Conservation (phyloP, 805 yeast species). For the Metschnikowia kunwiensis region DNA sequence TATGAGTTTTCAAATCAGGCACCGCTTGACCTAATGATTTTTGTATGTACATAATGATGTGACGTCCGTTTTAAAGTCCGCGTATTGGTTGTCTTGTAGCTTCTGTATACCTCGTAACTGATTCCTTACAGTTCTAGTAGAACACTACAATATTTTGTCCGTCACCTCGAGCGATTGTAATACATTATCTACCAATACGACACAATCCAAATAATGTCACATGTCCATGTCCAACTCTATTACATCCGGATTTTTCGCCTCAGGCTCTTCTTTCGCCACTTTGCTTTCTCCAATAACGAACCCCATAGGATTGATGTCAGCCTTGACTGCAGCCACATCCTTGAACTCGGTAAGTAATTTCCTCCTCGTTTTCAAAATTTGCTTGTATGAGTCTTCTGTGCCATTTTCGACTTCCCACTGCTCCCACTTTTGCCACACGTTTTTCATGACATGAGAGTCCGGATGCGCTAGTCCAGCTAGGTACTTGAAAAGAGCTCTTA, state of each 20-base stretch:
- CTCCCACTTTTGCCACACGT: slow-evolving; percentile 67
- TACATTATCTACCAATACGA: no score
- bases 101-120: no score
- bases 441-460: slow-evolving; percentile 13
- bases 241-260: slow-evolving; percentile 52
- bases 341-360: slow-evolving; percentile 25
- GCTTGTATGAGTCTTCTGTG: slow-evolving; percentile 64
- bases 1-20: slow-evolving; percentile 18
- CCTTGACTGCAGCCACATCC: slow-evolving; percentile 10
- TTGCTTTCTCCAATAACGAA: slow-evolving; percentile 41
- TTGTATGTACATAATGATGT: no score
- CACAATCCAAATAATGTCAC: no score
- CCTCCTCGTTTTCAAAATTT: slow-evolving; percentile 64
- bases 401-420: slow-evolving; percentile 73
- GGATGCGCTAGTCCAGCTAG: slow-evolving; percentile 26
- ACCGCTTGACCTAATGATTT: slow-evolving; percentile 2
- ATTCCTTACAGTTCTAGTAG: no score
- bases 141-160: neutral
- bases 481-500: slow-evolving; percentile 56
- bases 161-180: neutral
- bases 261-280: slow-evolving; percentile 11
- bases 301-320: slow-evolving; percentile 40
- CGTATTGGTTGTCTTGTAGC: no score
- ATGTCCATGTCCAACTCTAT: slow-evolving; percentile 54
- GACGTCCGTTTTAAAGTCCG: no score